Conservation (phyloP, 306 rosid species). For the Carpinus viminea region DNA sequence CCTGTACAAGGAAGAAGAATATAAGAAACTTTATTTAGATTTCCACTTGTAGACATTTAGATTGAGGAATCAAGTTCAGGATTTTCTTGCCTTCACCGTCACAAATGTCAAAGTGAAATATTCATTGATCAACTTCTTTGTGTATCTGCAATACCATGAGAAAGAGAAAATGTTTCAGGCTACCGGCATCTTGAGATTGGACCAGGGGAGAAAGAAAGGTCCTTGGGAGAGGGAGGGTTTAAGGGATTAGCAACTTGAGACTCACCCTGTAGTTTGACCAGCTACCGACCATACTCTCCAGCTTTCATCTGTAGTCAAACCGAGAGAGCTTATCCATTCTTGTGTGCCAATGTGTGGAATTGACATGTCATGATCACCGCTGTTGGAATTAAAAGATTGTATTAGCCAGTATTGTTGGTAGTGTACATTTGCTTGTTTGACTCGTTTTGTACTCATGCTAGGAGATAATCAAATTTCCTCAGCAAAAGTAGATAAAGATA, state of each 20-base stretch:
- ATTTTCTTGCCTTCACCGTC: slow-evolving; percentile 21
- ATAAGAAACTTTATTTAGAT: neutral
- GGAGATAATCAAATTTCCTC: neutral
- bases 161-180: slow-evolving; percentile 5
- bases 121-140: slow-evolving; percentile 21
- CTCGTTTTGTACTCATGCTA: neutral
- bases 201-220: neutral
- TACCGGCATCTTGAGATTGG: neutral
- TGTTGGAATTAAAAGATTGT: slow-evolving; percentile 2
- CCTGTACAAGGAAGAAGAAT: slow-evolving; percentile 13
- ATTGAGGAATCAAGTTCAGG: neutral
- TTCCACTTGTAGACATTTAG: neutral
- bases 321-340: slow-evolving; percentile 20
- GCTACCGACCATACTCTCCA: slow-evolving; percentile 25
- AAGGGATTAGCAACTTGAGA: neutral
- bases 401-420: neutral
- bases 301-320: slow-evolving; percentile 15
- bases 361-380: slow-evolving; percentile 30
- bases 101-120: slow-evolving; percentile 14
- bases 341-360: slow-evolving; percentile 30
- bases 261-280: slow-evolving; percentile 30
- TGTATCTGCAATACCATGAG: slow-evolving; percentile 21
- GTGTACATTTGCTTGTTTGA: neutral
- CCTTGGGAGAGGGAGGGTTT: neutral
- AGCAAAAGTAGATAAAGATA: neutral